Percentiles rank a stretch among this genome's conserved stretches.
Conservation (phyloP, 2,329 filamentous ascomycete genomes). For the Cercospora sp. region DNA sequence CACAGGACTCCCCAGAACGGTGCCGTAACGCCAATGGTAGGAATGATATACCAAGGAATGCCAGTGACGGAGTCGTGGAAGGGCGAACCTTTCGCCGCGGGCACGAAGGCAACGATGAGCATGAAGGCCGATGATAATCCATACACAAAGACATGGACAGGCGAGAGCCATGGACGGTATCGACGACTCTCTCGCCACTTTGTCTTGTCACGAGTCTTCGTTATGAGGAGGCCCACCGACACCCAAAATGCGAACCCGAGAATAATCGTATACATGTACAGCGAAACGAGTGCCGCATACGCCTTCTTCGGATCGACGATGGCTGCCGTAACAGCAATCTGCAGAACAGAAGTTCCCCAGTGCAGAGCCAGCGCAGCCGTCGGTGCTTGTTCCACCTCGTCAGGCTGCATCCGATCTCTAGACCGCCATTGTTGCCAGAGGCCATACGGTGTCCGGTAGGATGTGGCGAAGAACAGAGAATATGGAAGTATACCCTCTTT, state of each 20-base stretch:
- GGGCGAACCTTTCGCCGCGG: slow-evolving; percentile 24
- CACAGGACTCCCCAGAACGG: slow-evolving; percentile 28
- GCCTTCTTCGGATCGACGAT: slow-evolving; percentile 31
- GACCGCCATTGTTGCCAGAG: slow-evolving; percentile 26
- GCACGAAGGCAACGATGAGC: slow-evolving; percentile 28
- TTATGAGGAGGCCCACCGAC: slow-evolving; percentile 39
- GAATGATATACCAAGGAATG: slow-evolving; percentile 30
- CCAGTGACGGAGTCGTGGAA: slow-evolving; percentile 23
- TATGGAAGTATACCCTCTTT: slow-evolving; percentile 58
- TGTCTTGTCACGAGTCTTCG: slow-evolving; percentile 26
- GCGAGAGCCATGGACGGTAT: slow-evolving; percentile 31
- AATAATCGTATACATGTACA: slow-evolving; percentile 47
- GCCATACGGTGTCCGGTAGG: slow-evolving; percentile 34
- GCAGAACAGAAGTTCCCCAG: slow-evolving; percentile 41
- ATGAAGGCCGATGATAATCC: slow-evolving; percentile 26
- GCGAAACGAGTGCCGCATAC: slow-evolving; percentile 38
- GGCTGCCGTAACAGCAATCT: slow-evolving; percentile 37
- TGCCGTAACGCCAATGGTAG: slow-evolving; percentile 26
- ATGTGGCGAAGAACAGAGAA: slow-evolving; percentile 50
- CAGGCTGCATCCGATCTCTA: slow-evolving; percentile 15
- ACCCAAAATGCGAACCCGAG: slow-evolving; percentile 32
- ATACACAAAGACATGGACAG: slow-evolving; percentile 30
- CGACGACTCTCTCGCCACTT: slow-evolving; percentile 28
- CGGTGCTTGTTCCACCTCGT: slow-evolving; percentile 41
- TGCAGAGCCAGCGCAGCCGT: slow-evolving; percentile 44